These are phyloP conservation scores for Pichia eremophila DNA, from an alignment of 805 yeast species.

Conservation along the genomic window DNA sequence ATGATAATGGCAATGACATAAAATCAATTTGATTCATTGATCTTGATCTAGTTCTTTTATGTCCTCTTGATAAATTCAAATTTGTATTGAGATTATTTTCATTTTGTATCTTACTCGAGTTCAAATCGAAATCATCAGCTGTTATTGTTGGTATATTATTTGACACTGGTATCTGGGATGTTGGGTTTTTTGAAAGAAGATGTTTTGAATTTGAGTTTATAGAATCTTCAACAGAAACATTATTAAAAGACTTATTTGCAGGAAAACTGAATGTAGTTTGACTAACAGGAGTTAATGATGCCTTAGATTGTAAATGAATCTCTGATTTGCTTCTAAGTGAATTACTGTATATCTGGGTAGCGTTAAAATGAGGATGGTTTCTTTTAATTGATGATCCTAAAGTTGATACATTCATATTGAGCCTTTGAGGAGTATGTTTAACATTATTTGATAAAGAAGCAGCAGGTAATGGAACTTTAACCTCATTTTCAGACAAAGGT, in stretches of 20 bases:
- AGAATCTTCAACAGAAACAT: neutral
- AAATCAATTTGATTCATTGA: conserved; percentile 25
- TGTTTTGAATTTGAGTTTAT: no score
- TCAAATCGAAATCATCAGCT: neutral
- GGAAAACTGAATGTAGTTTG: neutral
- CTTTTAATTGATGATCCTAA: neutral
- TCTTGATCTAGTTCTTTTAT: conserved; percentile 28
- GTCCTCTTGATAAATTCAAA: conserved; percentile 15
- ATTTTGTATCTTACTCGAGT: neutral
- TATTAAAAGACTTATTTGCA: neutral
- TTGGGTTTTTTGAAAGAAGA: no score
- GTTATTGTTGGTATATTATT: no score
- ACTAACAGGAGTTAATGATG: conserved; percentile 1
- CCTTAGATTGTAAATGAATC: neutral
- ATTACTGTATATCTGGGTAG: neutral
- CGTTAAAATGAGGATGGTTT: neutral
- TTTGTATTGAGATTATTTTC: neutral
- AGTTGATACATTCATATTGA: no score
- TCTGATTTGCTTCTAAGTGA: neutral
- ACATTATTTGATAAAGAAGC: neutral
- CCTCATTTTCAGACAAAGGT: neutral
- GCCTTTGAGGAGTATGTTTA: neutral
- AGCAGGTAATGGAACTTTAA: neutral
- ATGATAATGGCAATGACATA: conserved; percentile 1
- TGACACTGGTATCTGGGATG: no score